Evolutionary conservation across 2,329 filamentous ascomycete species (phyloP).

Genomic region (Botryosphaeria dothidea): DNA sequence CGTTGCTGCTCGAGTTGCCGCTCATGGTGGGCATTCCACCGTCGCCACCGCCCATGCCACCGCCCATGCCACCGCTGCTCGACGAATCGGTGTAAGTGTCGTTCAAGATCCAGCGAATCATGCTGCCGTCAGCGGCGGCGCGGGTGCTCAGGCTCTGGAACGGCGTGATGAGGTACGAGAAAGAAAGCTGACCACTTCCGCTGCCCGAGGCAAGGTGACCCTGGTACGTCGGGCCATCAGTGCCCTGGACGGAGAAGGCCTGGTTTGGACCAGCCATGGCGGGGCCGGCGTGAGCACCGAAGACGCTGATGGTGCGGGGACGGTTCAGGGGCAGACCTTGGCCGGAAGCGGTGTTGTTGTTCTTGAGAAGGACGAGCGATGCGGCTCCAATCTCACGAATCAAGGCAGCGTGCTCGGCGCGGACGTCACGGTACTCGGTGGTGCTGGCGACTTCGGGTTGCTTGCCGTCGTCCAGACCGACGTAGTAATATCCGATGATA

Average conservation of each 20-base stretch:
- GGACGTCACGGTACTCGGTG: slow-evolving; percentile 27
- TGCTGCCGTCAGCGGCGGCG: slow-evolving; percentile 39
- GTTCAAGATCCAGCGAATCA: slow-evolving; percentile 18
- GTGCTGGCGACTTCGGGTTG: slow-evolving; percentile 34
- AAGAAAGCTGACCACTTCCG: slow-evolving; percentile 86
- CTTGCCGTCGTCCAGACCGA: slow-evolving; percentile 49
- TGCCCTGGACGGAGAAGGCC: slow-evolving; percentile 73
- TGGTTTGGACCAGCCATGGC: slow-evolving; percentile 54
- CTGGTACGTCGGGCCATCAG: slow-evolving; percentile 58
- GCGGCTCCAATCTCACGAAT: slow-evolving; percentile 47
- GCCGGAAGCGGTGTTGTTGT: slow-evolving; percentile 55
- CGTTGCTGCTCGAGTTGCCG: slow-evolving; percentile 7
- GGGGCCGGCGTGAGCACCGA: slow-evolving; percentile 49
- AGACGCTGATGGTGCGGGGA: slow-evolving; percentile 50
- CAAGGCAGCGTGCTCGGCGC: slow-evolving; percentile 33
- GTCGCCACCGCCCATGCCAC: neutral
- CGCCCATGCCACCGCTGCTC: neutral
- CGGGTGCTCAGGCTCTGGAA: slow-evolving; percentile 44
- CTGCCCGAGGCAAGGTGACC: slow-evolving; percentile 77
- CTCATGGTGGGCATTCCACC: neutral
- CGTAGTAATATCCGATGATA: slow-evolving; percentile 52
- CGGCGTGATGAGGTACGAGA: slow-evolving; percentile 51
- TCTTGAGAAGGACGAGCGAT: slow-evolving; percentile 57
- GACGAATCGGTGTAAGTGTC: slow-evolving; percentile 14
- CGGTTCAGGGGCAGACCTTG: slow-evolving; percentile 66